Evolutionary conservation across 2,329 filamentous ascomycete species (phyloP), one percentile per base, ranked within the genome.

Genomic region (Orbilia blumenaviensis): DNA sequence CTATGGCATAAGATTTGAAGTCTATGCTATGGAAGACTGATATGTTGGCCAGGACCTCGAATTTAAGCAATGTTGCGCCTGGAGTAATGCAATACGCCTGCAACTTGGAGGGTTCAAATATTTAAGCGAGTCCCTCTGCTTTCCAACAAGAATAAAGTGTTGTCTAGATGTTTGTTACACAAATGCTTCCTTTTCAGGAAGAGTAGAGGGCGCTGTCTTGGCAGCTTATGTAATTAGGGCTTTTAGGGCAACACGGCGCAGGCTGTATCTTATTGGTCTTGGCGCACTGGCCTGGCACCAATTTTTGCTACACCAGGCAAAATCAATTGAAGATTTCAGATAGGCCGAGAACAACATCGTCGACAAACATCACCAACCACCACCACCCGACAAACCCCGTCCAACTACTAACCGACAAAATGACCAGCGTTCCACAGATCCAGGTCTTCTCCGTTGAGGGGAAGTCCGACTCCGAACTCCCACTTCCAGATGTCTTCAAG

Each of bases 381-480:
- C 16, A 48, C 42, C 46, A 38, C 34, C 36, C 64, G 48, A 52
- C 63, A 41, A 58, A 41, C 42, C 32, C 52, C 32, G 27, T 62
- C 27, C 69, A 62, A 67, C 27, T 58, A 68, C 63, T 60, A 60
- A 66, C 63, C 62, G 64, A 64, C 72, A 76, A 38, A 41, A 76
- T 76, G 72, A 69, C 72, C 46, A 76, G 72, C 64, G 72, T 76
- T 88, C 95, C 95, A 86, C 97, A 94, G 85, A 95, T 99, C 86
- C 92, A 93, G 85, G 94, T 99, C 88, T 90, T 96, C 88, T 90
- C 91, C 87, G 93, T 93, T 87, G 94, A 97, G 91, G 95, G 95
- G 88, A 89, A 91, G 88, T 88, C 93, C 87, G 92, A 90, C 86
- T 89, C 91, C 85, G 94, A 94, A 84, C 90, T 94, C 86, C 89